Evolutionary conservation across 2,329 filamentous ascomycete genomes (phyloP).

Genomic region (Fusarium sp.): DNA sequence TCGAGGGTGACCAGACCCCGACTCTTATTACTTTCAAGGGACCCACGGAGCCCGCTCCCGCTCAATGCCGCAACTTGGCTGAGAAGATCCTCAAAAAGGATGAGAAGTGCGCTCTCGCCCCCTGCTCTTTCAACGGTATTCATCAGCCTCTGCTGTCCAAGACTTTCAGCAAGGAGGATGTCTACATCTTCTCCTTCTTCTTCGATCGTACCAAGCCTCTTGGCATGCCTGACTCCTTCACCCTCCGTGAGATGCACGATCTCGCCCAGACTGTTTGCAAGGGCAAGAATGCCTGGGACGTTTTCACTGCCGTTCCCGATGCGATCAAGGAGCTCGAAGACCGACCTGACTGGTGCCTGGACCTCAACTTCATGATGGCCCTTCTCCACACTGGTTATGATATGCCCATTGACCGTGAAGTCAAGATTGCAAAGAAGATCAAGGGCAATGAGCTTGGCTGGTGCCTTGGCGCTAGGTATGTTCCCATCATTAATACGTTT

Average conservation of each 20-base stretch:
- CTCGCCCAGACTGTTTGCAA: constrained; percentile 86
- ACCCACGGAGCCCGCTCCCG: constrained; percentile 77
- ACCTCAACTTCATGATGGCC: constrained; percentile 96
- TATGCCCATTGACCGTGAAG: constrained; percentile 95
- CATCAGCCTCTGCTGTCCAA: constrained; percentile 93
- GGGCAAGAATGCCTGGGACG: constrained; percentile 80
- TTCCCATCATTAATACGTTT: not conserved
- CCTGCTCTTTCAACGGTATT: constrained; percentile 98
- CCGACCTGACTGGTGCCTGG: constrained; percentile 91
- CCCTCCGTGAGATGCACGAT: constrained; percentile 87
- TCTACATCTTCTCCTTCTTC: constrained; percentile 98
- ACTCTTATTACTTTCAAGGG: constrained; percentile 86
- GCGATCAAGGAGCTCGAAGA: constrained; percentile 84
- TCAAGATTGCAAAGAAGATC: constrained; percentile 99
- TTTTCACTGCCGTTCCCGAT: constrained; percentile 80
- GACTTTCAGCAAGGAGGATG: constrained; percentile 90
- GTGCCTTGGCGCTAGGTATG: constrained; percentile 96
- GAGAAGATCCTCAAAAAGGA: constrained; percentile 95
- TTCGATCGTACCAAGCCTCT: constrained; percentile 93
- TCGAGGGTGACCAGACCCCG: constrained; percentile 70
- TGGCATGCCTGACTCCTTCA: constrained; percentile 99
- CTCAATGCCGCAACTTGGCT: constrained; percentile 89
- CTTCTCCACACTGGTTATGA: constrained; percentile 96
- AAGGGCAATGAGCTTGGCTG: constrained; percentile 96
- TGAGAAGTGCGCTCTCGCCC: constrained; percentile 79